Evolutionary conservation across 2,329 filamentous ascomycete genomes (phyloP), one percentile per base, ranked within the genome.

Genomic region (Verticillium nubilum): DNA sequence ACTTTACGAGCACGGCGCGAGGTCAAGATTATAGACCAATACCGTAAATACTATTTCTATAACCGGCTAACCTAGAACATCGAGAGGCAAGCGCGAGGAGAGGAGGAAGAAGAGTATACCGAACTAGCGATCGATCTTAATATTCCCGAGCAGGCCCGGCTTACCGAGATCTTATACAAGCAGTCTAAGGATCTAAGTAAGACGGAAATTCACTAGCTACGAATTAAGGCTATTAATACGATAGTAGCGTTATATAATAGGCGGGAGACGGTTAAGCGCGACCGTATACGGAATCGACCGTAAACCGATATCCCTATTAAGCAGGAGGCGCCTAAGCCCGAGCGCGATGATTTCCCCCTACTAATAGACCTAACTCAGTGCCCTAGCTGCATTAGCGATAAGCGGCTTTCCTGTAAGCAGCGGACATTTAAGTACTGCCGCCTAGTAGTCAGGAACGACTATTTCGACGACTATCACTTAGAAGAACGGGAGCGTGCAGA

Each of bases 1-100:
- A 66, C 35, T 1, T 70, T 66, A 58, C 52, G 52, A 50, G 61
- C 54, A 17, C 19, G 69, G 58, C 60, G 56, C 15, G 55, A 63
- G 1, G 65, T 62, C 42, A 17, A 53, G 13, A 52, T 59, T 17
- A 47, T 47, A 7, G 52, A 54, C 25, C 52, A 28, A 42, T 72
- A 73, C 55, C 57, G 60, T 27, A 42, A 68, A 57, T 50, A 70
- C 60, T 71, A 71, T 56, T 72, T 71, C 54, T 66, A 69, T 42
- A 58, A 69, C 58, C 59, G 57, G 47, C 60, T 60, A 3, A 70
- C 64, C 31, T 66, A 56, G 66, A 69, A 73, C 35, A 69, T 73
- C 28, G 60, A 73, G 59, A 62, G 59, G 25, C 57, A 65, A 57
- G 63, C 61, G 10, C 61, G 42, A 25, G 64, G 59, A 33, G 57